phyloP scores from a whole-genome alignment of 1,284 basidiomycete genomes.

The Quambalaria eucalypti region DNA sequence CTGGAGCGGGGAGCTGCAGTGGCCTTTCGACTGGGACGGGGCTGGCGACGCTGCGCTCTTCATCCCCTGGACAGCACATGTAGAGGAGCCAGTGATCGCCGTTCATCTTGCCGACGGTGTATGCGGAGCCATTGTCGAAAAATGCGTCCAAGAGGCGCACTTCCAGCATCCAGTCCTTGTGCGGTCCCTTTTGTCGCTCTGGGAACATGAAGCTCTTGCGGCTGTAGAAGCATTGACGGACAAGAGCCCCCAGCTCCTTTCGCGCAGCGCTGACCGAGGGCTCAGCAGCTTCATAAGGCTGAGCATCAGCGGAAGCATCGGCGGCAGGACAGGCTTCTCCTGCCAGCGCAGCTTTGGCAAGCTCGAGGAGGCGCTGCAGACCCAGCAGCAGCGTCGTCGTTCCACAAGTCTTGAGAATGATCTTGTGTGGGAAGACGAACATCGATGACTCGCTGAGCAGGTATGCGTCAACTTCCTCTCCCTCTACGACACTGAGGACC shows the following conservation, averaged over 20 bases:
- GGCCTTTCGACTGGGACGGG: slow-evolving; percentile 37
- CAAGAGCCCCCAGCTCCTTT: slow-evolving; percentile 25
- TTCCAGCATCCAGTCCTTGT: slow-evolving; percentile 89
- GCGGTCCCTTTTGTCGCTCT: slow-evolving; percentile 85
- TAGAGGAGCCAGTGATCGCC: slow-evolving; percentile 98
- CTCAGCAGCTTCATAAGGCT: not conserved
- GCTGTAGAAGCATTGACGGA: slow-evolving; percentile 67
- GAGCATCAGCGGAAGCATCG: not conserved
- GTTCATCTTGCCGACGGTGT: slow-evolving; percentile 95
- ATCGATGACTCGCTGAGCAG: slow-evolving; percentile 95
- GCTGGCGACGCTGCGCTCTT: slow-evolving; percentile 25
- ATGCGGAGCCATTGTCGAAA: slow-evolving; percentile 75
- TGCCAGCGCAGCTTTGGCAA: slow-evolving; percentile 76
- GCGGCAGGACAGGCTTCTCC: slow-evolving; percentile 27
- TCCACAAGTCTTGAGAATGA: slow-evolving; percentile 98
- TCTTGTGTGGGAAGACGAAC: slow-evolving; percentile 87
- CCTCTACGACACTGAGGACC: slow-evolving; percentile 79
- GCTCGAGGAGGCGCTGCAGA: slow-evolving; percentile 49
- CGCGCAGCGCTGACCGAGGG: slow-evolving; percentile 10
- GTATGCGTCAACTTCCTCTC: slow-evolving; percentile 85
- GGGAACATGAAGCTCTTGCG: slow-evolving; percentile 99
- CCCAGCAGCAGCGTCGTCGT: slow-evolving; percentile 95
- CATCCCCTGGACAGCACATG: slow-evolving; percentile 39
- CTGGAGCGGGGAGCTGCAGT: slow-evolving; percentile 18
- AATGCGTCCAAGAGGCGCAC: slow-evolving; percentile 81